Percentiles rank a stretch among this genome's conserved stretches.
Conservation (phyloP, 1,139 yeast species). For the Saccharomyces uvarum region DNA sequence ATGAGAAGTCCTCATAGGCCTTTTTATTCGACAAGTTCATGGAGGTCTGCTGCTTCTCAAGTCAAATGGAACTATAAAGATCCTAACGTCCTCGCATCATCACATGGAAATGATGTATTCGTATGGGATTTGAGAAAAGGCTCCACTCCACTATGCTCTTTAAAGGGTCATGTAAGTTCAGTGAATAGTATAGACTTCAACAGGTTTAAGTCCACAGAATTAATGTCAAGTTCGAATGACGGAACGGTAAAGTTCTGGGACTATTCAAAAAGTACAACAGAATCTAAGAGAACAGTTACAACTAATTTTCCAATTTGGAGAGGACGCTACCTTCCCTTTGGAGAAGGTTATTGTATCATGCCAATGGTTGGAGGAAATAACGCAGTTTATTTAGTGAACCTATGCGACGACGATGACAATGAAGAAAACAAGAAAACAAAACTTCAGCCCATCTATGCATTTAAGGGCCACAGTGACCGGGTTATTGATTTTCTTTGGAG, state of each 20-base stretch:
- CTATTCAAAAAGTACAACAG: slow-evolving; percentile 35
- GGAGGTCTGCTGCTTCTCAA: slow-evolving; percentile 92
- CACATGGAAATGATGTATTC: slow-evolving; percentile 73
- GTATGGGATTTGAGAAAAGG: slow-evolving; percentile 88
- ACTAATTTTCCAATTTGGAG: slow-evolving; percentile 83
- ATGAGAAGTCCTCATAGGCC: slow-evolving; percentile 71
- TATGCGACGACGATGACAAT: slow-evolving; percentile 28
- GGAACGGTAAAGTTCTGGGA: slow-evolving; percentile 86
- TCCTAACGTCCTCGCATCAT: slow-evolving; percentile 69
- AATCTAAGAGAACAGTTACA: slow-evolving; percentile 52
- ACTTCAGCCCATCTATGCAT: slow-evolving; percentile 51
- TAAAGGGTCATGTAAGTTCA: slow-evolving; percentile 71
- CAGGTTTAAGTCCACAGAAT: slow-evolving; percentile 46
- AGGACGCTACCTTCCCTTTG: slow-evolving; percentile 84
- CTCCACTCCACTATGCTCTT: slow-evolving; percentile 59
- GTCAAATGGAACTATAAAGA: slow-evolving; percentile 86
- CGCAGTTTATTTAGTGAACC: slow-evolving; percentile 59
- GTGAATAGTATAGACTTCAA: slow-evolving; percentile 85
- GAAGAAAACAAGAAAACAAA: slow-evolving; percentile 33
- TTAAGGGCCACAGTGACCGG: slow-evolving; percentile 77
- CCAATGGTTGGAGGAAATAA: slow-evolving; percentile 84
- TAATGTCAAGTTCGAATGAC: slow-evolving; percentile 83
- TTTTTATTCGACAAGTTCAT: slow-evolving; percentile 73
- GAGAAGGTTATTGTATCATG: slow-evolving; percentile 84
- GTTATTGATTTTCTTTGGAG: slow-evolving; percentile 88